These are phyloP conservation scores for Diatrype stigma DNA, from an alignment of 2,329 filamentous ascomycete genomes.

Conservation along the genomic window DNA sequence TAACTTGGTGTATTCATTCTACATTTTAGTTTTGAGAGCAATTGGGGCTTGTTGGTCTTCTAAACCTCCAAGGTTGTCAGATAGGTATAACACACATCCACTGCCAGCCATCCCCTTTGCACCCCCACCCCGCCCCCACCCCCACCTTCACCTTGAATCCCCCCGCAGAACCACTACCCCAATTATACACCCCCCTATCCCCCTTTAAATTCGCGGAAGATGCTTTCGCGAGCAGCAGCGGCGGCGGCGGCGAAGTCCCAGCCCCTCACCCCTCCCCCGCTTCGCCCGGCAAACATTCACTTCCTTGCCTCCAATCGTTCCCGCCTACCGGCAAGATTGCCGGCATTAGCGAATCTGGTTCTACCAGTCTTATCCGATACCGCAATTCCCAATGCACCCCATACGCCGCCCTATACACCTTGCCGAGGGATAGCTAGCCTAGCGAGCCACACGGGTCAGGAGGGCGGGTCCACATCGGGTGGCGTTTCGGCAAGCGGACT, in stretches of 20 bases:
- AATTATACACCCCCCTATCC: background rate
- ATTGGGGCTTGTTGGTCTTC: too few relatives aligned
- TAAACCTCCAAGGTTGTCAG: too few relatives aligned
- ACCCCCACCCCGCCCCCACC: too few relatives aligned
- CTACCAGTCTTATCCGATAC: background rate
- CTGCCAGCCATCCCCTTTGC: too few relatives aligned
- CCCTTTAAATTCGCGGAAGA: background rate
- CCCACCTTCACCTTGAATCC: too few relatives aligned
- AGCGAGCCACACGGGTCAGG: background rate
- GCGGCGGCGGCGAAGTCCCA: background rate
- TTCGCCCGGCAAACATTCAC: constrained; percentile 6
- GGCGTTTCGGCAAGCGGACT: background rate
- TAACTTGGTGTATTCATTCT: too few relatives aligned
- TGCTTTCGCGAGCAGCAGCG: background rate
- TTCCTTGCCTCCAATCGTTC: constrained; percentile 4
- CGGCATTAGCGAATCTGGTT: background rate
- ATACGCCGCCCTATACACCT: background rate
- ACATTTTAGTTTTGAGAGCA: too few relatives aligned
- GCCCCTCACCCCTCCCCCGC: constrained; percentile 8
- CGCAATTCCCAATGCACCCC: too few relatives aligned
- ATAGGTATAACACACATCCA: too few relatives aligned
- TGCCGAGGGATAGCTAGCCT: background rate
- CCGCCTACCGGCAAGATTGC: background rate
- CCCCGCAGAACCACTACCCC: too few relatives aligned
- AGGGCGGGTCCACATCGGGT: background rate